phyloP scores from a whole-genome alignment of 169 alveolate species.

The Plasmodium cynomolgi region DNA sequence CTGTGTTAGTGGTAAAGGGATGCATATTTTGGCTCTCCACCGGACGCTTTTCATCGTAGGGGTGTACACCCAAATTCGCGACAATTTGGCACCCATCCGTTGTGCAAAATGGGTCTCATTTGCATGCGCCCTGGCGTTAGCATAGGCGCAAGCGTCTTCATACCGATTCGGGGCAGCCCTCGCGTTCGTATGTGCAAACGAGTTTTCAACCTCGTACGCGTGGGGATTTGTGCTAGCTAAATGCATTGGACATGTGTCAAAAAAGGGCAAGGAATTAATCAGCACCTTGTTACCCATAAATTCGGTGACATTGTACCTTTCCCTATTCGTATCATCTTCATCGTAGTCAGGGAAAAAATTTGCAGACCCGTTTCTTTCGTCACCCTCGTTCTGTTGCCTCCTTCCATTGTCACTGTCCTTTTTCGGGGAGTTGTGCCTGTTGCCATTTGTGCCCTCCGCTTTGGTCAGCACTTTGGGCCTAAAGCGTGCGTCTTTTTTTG shows the following conservation, averaged over 20 bases:
- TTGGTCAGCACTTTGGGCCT: too few species aligned
- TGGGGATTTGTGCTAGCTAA: neutral
- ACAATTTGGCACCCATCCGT: neutral
- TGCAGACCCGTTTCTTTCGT: too few species aligned
- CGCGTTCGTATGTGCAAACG: too few species aligned
- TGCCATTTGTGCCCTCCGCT: too few species aligned
- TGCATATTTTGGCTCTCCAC: neutral
- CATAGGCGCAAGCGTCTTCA: too few species aligned
- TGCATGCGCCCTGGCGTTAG: neutral
- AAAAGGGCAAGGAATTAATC: neutral
- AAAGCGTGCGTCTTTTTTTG: neutral
- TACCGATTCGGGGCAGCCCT: too few species aligned
- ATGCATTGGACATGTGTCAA: constrained; percentile 3
- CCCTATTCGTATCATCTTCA: neutral
- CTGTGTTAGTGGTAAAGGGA: constrained; percentile 15
- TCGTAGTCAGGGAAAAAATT: neutral
- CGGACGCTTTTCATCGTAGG: constrained; percentile 11
- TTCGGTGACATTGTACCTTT: neutral
- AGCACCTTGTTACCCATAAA: constrained; percentile 7
- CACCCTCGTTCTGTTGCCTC: too few species aligned
- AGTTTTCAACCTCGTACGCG: too few species aligned
- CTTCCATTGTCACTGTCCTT: too few species aligned
- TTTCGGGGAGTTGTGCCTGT: too few species aligned
- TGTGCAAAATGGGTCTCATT: neutral
- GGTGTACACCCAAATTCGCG: constrained; percentile 22